Base-by-base conservation (phyloP, 2,329 filamentous ascomycete species). In the Rhinocladiella similis region DNA sequence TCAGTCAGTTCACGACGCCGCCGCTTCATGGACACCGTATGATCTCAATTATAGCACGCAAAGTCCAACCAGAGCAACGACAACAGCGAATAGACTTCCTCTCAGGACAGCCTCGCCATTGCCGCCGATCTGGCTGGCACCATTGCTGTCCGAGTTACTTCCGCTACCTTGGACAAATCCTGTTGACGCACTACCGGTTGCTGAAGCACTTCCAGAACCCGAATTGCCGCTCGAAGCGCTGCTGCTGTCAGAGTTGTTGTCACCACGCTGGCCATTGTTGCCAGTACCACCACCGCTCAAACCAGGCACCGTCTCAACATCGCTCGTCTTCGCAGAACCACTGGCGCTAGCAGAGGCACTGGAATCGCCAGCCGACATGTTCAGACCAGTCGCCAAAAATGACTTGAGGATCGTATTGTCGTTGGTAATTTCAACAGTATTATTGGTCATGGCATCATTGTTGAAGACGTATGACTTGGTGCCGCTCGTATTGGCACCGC, bases 321-420 rank as follows among this genome's bases (percentile, higher is more conserved):
- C 73, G 10, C 74, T 73, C 13, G 69, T 67, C 20, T 66, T 65
- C 29, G 68, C 64, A 0, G 68, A 63, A 5, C 51, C 62, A 12
- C 74, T 68, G 33, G 77, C 71, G 49, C 74, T 46, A 46, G 43
- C 43, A 46, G 43, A 46, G 20, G 43, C 43, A 16, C 43, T 46
- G 20, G 38, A 71, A 41, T 33, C 29, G 29, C 78, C 77, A 19
- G 76, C 75, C 14, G 79, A 68, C 82, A 87, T 90, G 69, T 97
- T 81, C 41, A 87, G 80, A 50, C 94, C 94, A 1, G 89, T 90
- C n/a, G 85, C 92, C 51, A 86, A 76, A 61, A 97, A 83, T 20
- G 89, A 94, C 63, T 85, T 87, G 27, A 99, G 81, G 12, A 91
- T 77, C 48, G 91, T 94, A 49, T 79, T 71, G 70, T 91, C 86